A percentile compares a stretch with the other conserved stretches of the same genome.
Evolutionary conservation across 2,329 filamentous ascomycete genomes (phyloP).

Genomic region (Cladophialophora bantiana): DNA sequence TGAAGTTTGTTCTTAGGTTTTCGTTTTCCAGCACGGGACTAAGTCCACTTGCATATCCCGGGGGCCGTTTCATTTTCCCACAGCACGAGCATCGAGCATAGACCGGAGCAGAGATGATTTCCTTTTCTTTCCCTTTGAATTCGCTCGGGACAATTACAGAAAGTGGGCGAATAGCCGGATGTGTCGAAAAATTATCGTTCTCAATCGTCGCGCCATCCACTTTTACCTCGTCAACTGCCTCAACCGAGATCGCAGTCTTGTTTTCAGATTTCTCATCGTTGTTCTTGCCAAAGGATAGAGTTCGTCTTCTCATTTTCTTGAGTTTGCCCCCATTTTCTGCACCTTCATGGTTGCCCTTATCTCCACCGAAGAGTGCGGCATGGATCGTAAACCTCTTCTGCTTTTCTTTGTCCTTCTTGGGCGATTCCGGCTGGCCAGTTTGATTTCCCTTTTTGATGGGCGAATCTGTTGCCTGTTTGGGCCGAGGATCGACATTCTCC

Average conservation of each 20-base stretch:
- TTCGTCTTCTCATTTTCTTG: constrained; percentile 32
- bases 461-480: not conserved
- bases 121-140: constrained; percentile 38
- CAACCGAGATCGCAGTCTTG: not conserved
- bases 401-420: constrained; percentile 34
- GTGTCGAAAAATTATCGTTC: constrained; percentile 24
- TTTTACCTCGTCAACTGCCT: constrained; percentile 9
- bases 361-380: constrained; percentile 29
- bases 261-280: constrained; percentile 4
- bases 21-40: constrained; percentile 41
- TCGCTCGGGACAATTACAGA: constrained; percentile 30
- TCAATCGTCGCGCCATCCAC: constrained; percentile 24
- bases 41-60: constrained; percentile 33
- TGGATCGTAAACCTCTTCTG: constrained; percentile 32
- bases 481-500: not conserved
- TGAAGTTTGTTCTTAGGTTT: constrained; percentile 39
- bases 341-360: constrained; percentile 22
- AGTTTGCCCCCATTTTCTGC: constrained; percentile 24
- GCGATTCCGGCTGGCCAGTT: constrained; percentile 15
- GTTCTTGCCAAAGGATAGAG: constrained; percentile 25
- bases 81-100: constrained; percentile 40
- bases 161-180: constrained; percentile 37
- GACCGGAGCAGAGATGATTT: constrained; percentile 29
- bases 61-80: constrained; percentile 37
- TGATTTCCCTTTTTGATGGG: constrained; percentile 4